Evolutionary conservation across 2,329 filamentous ascomycete species (phyloP).

Genomic region (Penicillium fuscoglaucum): DNA sequence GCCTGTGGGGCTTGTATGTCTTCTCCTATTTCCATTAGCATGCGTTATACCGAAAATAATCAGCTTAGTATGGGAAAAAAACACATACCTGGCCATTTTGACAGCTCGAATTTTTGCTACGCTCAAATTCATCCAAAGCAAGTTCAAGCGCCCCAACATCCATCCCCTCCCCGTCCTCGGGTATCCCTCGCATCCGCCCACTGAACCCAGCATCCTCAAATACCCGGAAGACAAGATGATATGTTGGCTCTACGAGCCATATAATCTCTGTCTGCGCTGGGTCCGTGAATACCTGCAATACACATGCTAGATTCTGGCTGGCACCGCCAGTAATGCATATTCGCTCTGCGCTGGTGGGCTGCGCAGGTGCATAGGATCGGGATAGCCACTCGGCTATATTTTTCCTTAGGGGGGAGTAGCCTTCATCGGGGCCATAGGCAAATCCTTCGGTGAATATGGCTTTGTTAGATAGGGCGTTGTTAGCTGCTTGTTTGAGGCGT

Average conservation of each 20-base stretch:
- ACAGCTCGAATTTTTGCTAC: background rate
- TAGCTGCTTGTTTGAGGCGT: conserved; percentile 60
- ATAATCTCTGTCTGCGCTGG: conserved; percentile 68
- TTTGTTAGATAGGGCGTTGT: conserved; percentile 60
- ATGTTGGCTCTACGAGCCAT: conserved; percentile 77
- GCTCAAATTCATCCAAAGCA: conserved; percentile 52
- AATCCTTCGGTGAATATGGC: conserved; percentile 60
- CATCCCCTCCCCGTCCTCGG: conserved; percentile 75
- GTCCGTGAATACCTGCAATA: conserved; percentile 77
- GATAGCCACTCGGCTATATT: conserved; percentile 69
- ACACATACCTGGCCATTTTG: background rate
- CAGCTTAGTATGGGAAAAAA: too few relatives aligned
- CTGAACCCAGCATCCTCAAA: conserved; percentile 76
- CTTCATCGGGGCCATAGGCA: conserved; percentile 74
- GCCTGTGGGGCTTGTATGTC: conserved; percentile 12
- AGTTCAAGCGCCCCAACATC: conserved; percentile 61
- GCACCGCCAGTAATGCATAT: conserved; percentile 82
- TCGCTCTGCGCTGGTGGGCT: conserved; percentile 52
- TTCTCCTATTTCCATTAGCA: conserved; percentile 46
- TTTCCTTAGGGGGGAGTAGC: conserved; percentile 65
- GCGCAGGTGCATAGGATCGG: conserved; percentile 53
- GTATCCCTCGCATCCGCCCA: conserved; percentile 64
- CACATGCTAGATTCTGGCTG: conserved; percentile 72
- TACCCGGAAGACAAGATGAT: conserved; percentile 74
- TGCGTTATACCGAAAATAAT: conserved; percentile 37